Evolutionary conservation across 2,329 filamentous ascomycete species (phyloP), one percentile per base, ranked within the genome.

Genomic region (Xylaria sp.): DNA sequence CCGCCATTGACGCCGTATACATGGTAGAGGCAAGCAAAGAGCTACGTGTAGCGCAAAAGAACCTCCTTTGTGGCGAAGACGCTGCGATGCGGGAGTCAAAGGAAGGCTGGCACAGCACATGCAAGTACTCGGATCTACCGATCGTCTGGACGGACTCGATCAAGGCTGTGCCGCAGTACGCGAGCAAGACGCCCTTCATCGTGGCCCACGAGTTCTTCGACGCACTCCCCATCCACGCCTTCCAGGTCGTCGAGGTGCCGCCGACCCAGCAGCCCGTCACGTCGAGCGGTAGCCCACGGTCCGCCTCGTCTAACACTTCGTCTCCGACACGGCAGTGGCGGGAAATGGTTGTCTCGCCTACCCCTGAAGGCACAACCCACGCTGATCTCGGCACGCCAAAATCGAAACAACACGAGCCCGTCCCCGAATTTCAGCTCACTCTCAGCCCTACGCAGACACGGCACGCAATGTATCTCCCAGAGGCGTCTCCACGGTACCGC

Each of bases 171-270:
- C 93, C 93, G 30, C 59, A 72, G 90, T 89, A 88, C 68, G 81
- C 89, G 25, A 85, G 86, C 68, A 92, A 91, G 77, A 92, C 90
- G 25, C 95, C 96, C 0, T 97, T 98, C 79, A 97, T 99, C 68
- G 88, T 98, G 57, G 96, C 96, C 4, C 96, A 99, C 79, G 96
- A 99, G 78, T 98, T 99, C 84, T 99, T 99, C 82, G 96, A 99
- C 74, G 96, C 96, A 2, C 89, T 99, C 0, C 96, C 96, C 39
- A 97, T 99, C 73, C 94, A 99, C 79, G 90, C 93, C 68, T 99
- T 99, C 78, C 91, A 98, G 79, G 91, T 93, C 15, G 86, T 95
- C 59, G 78, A 80, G 6, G 79, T 83, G 39, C 77, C 85, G 52
- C 82, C 82, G 70, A 78, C 82, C 15, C 78, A 82, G 43, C 69